phyloP scores from a whole-genome alignment of 768 basidiomycete species.

The Pleurotus pulmonarius region DNA sequence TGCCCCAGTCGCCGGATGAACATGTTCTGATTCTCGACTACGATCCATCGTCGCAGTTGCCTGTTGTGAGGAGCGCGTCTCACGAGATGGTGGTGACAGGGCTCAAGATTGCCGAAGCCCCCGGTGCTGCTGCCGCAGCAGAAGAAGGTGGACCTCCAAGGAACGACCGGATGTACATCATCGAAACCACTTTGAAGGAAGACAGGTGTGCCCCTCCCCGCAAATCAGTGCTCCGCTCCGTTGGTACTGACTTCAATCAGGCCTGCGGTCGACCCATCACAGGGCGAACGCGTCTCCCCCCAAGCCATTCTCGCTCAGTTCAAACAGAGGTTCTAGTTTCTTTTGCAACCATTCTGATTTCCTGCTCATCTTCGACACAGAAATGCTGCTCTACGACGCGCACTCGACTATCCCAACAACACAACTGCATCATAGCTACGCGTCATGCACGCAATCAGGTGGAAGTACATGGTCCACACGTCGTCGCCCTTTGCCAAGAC shows the following conservation, averaged over 20 bases:
- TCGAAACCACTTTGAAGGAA: slow-evolving; percentile 54
- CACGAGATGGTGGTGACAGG: slow-evolving; percentile 45
- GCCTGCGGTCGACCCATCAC: slow-evolving; percentile 17
- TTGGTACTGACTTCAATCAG: not conserved
- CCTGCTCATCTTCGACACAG: slow-evolving; percentile 22
- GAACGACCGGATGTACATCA: slow-evolving; percentile 72
- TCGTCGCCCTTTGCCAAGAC: too few species aligned
- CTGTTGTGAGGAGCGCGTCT: slow-evolving; percentile 52
- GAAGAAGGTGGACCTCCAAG: slow-evolving; percentile 38
- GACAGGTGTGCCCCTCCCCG: slow-evolving; percentile 24
- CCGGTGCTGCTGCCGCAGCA: slow-evolving; percentile 57
- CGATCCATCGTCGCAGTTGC: slow-evolving; percentile 38
- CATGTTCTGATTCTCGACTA: slow-evolving; percentile 75
- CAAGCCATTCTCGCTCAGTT: slow-evolving; percentile 55
- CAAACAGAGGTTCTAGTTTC: slow-evolving; percentile 55
- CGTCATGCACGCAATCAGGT: too few species aligned
- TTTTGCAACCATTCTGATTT: slow-evolving; percentile 5
- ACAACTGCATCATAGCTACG: too few species aligned
- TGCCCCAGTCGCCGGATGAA: slow-evolving; percentile 59
- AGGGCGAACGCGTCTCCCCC: slow-evolving; percentile 42
- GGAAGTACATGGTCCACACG: too few species aligned
- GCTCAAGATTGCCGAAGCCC: slow-evolving; percentile 68
- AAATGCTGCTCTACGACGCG: slow-evolving; percentile 51
- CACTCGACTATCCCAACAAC: slow-evolving; percentile 46
- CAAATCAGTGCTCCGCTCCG: not conserved